These are phyloP conservation scores for Trichosporon sp. DNA, from an alignment of 1,284 basidiomycete genomes.

Conservation along the genomic window DNA sequence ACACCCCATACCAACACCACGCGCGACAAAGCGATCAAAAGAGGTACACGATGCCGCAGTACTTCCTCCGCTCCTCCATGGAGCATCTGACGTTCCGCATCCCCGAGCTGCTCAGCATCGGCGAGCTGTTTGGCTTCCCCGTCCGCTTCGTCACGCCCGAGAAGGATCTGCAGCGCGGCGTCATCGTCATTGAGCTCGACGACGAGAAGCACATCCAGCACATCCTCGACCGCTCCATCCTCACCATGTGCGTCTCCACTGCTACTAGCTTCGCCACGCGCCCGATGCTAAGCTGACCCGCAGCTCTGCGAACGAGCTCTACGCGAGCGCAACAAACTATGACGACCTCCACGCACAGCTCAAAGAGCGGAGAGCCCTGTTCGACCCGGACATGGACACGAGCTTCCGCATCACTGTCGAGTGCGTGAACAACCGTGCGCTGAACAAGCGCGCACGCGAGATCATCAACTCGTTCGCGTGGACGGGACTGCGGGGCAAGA, in stretches of 20 bases:
- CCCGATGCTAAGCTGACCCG: background rate
- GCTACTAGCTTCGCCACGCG: too few relatives aligned
- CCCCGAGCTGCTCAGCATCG: slow-evolving; percentile 61
- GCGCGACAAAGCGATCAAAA: background rate
- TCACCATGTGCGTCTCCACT: slow-evolving; percentile 63
- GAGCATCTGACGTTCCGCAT: slow-evolving; percentile 72
- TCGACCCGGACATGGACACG: slow-evolving; percentile 62
- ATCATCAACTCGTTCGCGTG: slow-evolving; percentile 79
- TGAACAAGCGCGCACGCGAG: slow-evolving; percentile 34
- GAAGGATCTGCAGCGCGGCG: slow-evolving; percentile 50
- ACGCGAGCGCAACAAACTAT: slow-evolving; percentile 62
- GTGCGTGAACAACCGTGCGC: slow-evolving; percentile 57
- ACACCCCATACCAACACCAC: background rate
- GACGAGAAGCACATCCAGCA: slow-evolving; percentile 66
- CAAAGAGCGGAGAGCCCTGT: slow-evolving; percentile 52
- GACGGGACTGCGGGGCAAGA: slow-evolving; percentile 66
- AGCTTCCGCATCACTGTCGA: slow-evolving; percentile 79
- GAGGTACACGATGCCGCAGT: slow-evolving; percentile 47
- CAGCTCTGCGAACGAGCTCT: slow-evolving; percentile 74
- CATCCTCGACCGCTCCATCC: slow-evolving; percentile 73
- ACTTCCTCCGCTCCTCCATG: slow-evolving; percentile 73
- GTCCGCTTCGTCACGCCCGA: slow-evolving; percentile 34
- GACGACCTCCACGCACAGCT: slow-evolving; percentile 64
- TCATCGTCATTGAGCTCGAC: slow-evolving; percentile 67
- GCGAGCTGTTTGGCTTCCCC: slow-evolving; percentile 38